Evolutionary conservation across 352 stramenopile species (phyloP).

Genomic region (Globisporangium viniferum): DNA sequence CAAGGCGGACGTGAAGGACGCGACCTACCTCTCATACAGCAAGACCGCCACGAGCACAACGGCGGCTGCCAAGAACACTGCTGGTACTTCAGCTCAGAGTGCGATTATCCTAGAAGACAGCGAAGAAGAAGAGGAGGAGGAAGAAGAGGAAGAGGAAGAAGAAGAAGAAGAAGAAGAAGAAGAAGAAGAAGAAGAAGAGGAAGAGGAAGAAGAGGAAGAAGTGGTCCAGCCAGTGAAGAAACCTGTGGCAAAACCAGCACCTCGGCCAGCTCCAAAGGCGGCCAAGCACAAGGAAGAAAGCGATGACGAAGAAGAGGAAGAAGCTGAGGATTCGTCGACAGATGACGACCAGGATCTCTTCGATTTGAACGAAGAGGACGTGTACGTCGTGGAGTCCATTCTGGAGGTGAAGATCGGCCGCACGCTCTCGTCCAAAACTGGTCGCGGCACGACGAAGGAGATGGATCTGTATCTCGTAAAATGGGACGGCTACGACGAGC

Average conservation of each 20-base stretch:
- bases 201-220: conserved; percentile 26
- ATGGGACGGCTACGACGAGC: conserved; percentile 75
- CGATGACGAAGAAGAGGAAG: conserved; percentile 19
- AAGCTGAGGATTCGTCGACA: conserved; percentile 47
- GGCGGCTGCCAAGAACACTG: background rate
- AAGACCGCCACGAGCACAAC: conserved; percentile 11
- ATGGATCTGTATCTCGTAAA: conserved; percentile 73
- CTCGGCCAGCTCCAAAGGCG: background rate
- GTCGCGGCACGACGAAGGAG: conserved; percentile 44
- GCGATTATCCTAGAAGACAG: conserved; percentile 61
- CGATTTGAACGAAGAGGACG: conserved; percentile 70
- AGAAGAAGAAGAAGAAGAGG: conserved; percentile 31
- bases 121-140: conserved; percentile 27
- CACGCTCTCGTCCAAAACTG: conserved; percentile 25
- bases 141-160: conserved; percentile 19
- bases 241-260: conserved; percentile 1
- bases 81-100: conserved; percentile 34
- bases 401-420: conserved; percentile 63
- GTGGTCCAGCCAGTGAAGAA: conserved; percentile 23
- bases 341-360: conserved; percentile 65
- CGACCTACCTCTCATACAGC: conserved; percentile 32
- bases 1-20: conserved; percentile 6
- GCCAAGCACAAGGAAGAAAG: background rate
- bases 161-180: conserved; percentile 22
- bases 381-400: conserved; percentile 72